Evolutionary conservation across 768 basidiomycete species (phyloP), one percentile per base, ranked within the genome.

Genomic region (Nidularia sp.): DNA sequence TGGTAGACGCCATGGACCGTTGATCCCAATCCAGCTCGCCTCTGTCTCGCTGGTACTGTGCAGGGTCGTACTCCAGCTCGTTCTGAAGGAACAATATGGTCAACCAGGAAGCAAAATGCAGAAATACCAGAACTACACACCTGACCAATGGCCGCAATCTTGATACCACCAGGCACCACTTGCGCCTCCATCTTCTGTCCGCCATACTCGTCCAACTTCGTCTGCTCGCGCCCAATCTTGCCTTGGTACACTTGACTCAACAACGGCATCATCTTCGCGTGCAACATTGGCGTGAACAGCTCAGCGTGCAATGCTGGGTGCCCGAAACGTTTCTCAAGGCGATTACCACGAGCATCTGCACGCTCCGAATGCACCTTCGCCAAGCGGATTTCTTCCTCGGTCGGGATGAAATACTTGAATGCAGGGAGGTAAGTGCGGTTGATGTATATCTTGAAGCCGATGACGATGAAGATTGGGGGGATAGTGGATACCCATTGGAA

Each of bases 11-110:
- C 57, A 93, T 74, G 0, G 90, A 93, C 6, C 85, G 83, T 44
- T 78, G 76, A 58, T 97, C 94, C 92, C 90, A 96, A 60, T 95
- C 92, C 46, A 85, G 63, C 66, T 96, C 91, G 49, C 90, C 91
- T 54, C 88, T 77, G 62, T 93, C 91, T 12, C 89, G 83, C 57
- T 77, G 79, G 60, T 93, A 93, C 15, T 89, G 68, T 5, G 67
- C 73, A n/a, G 87, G 89, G 60, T 93, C 91, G 63, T 90, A 92
- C 65, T 87, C 90, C 45, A 93, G 75, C 55, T 93, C 88, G 56
- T 70, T 73, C 79, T 86, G 51, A 1, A 53, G 39, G 18, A 18
- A 18, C 22, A 8, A 2, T 15, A 45, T 42, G 52, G 57, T 3
- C 45, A 33, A 46, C 32, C 35, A 44, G 18, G 15, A 7, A 51